Conservation (phyloP, 345 rosid genomes). For the Nephelium lappaceum region DNA sequence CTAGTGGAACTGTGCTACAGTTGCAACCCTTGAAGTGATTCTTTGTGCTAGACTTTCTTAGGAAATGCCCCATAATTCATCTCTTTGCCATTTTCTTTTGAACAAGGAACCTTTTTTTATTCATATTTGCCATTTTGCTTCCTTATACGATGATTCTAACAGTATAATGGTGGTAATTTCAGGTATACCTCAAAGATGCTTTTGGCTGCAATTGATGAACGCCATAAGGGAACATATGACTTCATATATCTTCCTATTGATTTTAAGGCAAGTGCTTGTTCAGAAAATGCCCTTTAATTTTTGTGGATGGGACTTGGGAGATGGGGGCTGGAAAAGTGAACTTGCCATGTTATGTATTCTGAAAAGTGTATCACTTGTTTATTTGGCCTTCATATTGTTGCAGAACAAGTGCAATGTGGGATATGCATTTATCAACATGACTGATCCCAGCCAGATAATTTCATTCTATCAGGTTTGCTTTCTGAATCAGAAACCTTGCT, state of each 20-base stretch:
- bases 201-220: constrained; percentile 72
- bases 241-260: constrained; percentile 76
- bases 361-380: background rate
- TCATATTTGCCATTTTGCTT: background rate
- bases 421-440: constrained; percentile 76
- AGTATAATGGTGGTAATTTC: constrained; percentile 23
- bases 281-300: background rate
- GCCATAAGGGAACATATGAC: constrained; percentile 63
- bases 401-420: constrained; percentile 80
- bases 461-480: constrained; percentile 52
- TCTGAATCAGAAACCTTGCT: background rate
- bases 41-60: background rate
- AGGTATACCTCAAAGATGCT: constrained; percentile 83
- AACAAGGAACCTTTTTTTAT: background rate
- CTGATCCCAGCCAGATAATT: constrained; percentile 52
- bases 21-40: background rate
- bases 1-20: background rate
- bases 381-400: constrained; percentile 21
- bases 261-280: constrained; percentile 55
- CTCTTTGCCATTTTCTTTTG: background rate
- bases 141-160: background rate
- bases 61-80: background rate
- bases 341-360: constrained; percentile 1
- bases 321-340: background rate
- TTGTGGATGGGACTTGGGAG: background rate